These are phyloP conservation scores for Mortierella sp. DNA, from an alignment of 371 early-diverging fungal species.

Conservation along the genomic window DNA sequence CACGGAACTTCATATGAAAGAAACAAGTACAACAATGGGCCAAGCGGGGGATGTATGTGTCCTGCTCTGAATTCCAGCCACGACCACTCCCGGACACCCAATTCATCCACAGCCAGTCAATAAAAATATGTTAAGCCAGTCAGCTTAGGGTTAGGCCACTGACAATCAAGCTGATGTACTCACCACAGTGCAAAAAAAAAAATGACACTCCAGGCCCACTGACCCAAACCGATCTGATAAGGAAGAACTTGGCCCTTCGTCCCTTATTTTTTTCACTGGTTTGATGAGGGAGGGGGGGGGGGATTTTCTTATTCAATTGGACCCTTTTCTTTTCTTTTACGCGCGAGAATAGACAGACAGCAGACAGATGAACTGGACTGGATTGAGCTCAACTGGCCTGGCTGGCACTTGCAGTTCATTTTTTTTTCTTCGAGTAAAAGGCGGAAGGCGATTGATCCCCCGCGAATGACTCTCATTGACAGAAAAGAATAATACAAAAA, in stretches of 20 bases:
- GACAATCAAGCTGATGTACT: too few species aligned
- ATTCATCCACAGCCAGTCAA: background rate
- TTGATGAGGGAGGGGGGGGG: too few species aligned
- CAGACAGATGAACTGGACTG: background rate
- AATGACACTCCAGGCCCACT: background rate
- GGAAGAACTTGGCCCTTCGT: background rate
- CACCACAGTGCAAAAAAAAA: background rate
- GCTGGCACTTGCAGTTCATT: too few species aligned
- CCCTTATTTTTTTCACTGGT: too few species aligned
- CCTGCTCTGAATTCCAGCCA: conserved; percentile 1
- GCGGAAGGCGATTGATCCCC: background rate
- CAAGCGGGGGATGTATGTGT: background rate
- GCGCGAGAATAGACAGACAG: background rate
- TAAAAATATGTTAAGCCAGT: too few species aligned
- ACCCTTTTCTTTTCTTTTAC: too few species aligned
- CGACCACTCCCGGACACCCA: background rate
- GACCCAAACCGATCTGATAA: conserved; percentile 4
- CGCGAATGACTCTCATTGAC: background rate
- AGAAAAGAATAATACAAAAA: too few species aligned
- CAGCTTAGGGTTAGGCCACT: too few species aligned
- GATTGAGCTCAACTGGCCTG: background rate
- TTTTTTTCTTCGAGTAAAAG: background rate
- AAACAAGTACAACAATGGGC: background rate
- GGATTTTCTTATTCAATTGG: conserved; percentile 10
- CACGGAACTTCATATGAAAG: background rate